These are phyloP conservation scores for Hypoxylon perforatum DNA, from an alignment of 495 filamentous ascomycete genomes.

Conservation along the genomic window DNA sequence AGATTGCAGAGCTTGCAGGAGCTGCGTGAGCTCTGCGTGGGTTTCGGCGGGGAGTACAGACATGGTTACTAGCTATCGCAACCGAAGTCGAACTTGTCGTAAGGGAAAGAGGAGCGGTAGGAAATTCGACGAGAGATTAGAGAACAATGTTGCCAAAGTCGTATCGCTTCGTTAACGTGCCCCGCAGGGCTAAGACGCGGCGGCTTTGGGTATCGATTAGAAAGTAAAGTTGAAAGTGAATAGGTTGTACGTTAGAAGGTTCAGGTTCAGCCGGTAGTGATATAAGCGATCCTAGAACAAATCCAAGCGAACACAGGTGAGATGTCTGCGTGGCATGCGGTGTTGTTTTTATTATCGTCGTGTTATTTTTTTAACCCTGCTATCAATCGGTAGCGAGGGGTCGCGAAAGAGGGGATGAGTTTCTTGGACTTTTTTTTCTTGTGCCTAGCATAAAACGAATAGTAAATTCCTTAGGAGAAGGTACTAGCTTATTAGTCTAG, in stretches of 20 bases:
- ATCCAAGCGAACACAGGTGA: constrained; percentile 9
- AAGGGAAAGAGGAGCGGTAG: neutral
- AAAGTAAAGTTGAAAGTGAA: neutral
- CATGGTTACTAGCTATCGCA: constrained; percentile 63
- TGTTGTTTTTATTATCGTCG: constrained; percentile 15
- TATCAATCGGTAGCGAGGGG: constrained; percentile 32
- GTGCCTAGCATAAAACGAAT: constrained; percentile 15
- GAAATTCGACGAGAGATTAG: constrained; percentile 3
- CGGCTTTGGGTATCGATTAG: constrained; percentile 10
- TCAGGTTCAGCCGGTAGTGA: constrained; percentile 1
- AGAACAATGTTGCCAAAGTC: constrained; percentile 25
- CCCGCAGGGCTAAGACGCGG: constrained; percentile 45
- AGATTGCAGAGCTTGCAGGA: constrained; percentile 88
- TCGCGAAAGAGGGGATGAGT: constrained; percentile 39
- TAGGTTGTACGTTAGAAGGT: neutral
- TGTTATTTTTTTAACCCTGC: constrained; percentile 23
- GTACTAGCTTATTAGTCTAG: neutral
- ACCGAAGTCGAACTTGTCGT: constrained; percentile 10
- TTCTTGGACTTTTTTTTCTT: constrained; percentile 35
- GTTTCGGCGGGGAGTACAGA: constrained; percentile 84
- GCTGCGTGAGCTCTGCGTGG: constrained; percentile 81
- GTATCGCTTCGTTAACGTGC: constrained; percentile 32
- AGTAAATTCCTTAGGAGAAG: neutral
- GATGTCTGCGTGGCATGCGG: neutral
- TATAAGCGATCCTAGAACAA: constrained; percentile 14